phyloP scores from a whole-genome alignment of 176 grass and related monocot genomes.

The Zea luxurians region DNA sequence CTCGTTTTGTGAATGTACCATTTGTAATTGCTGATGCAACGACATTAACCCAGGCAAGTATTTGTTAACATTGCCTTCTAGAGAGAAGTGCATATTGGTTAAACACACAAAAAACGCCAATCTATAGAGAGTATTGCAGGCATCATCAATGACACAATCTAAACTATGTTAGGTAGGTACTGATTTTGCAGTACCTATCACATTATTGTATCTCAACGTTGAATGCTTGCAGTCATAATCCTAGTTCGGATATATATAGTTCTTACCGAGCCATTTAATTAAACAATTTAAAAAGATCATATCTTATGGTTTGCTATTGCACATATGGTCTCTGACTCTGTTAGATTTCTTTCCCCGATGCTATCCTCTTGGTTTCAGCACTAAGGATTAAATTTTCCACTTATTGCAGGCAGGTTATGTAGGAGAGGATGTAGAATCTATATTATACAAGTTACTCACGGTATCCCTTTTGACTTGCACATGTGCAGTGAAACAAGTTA shows the following conservation, averaged over 20 bases:
- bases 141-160: slow-evolving; percentile 1
- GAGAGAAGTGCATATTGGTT: slow-evolving; percentile 22
- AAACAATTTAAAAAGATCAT: slow-evolving; percentile 9
- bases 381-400: slow-evolving; percentile 35
- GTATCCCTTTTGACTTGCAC: slow-evolving; percentile 46
- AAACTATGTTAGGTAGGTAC: slow-evolving; percentile 2
- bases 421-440: slow-evolving; percentile 99
- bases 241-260: slow-evolving; percentile 8
- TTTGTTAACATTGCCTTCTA: slow-evolving; percentile 10
- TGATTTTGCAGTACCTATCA: neutral
- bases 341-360: neutral
- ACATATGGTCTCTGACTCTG: neutral
- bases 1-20: slow-evolving; percentile 99
- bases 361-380: neutral
- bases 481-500: slow-evolving; percentile 5
- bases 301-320: neutral
- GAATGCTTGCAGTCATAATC: neutral
- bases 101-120: slow-evolving; percentile 9
- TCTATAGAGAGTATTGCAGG: neutral
- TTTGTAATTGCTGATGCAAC: slow-evolving; percentile 99
- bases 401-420: slow-evolving; percentile 94
- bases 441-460: slow-evolving; percentile 95
- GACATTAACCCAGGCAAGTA: slow-evolving; percentile 94
- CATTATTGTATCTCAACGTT: neutral
- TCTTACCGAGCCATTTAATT: slow-evolving; percentile 11